These are phyloP conservation scores for Solanum hybrid DNA, from an alignment of 305 asterid species.

Conservation along the genomic window DNA sequence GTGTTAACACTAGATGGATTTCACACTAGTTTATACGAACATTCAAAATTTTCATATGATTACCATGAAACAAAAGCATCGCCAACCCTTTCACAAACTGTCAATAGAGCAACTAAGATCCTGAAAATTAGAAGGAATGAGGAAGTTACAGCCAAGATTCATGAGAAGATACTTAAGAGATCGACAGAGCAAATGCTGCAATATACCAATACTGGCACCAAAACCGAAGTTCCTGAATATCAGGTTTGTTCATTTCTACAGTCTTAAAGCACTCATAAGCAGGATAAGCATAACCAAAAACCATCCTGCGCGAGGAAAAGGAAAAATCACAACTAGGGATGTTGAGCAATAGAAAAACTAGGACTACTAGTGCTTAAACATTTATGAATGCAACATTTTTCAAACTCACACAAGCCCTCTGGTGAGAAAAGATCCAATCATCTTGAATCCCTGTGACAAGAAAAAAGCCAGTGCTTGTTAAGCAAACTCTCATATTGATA, in stretches of 20 bases:
- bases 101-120: conserved; percentile 31
- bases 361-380: background rate
- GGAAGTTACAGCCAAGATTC: background rate
- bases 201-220: conserved; percentile 50
- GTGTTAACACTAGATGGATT: background rate
- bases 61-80: conserved; percentile 37
- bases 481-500: background rate
- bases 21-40: background rate
- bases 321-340: background rate
- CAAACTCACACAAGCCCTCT: conserved; percentile 37
- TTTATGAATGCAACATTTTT: background rate
- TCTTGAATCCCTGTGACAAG: conserved; percentile 15
- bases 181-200: background rate
- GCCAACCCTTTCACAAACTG: conserved; percentile 29
- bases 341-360: background rate
- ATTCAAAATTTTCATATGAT: background rate
- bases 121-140: conserved; percentile 13
- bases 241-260: conserved; percentile 27
- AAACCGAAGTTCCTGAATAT: conserved; percentile 38
- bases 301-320: conserved; percentile 20
- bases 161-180: background rate
- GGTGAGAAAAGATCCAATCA: conserved; percentile 42
- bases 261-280: conserved; percentile 34
- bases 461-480: background rate
- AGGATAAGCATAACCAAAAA: conserved; percentile 42